phyloP scores from a whole-genome alignment of 306 rosid genomes.

The Pachyrhizus erosus region DNA sequence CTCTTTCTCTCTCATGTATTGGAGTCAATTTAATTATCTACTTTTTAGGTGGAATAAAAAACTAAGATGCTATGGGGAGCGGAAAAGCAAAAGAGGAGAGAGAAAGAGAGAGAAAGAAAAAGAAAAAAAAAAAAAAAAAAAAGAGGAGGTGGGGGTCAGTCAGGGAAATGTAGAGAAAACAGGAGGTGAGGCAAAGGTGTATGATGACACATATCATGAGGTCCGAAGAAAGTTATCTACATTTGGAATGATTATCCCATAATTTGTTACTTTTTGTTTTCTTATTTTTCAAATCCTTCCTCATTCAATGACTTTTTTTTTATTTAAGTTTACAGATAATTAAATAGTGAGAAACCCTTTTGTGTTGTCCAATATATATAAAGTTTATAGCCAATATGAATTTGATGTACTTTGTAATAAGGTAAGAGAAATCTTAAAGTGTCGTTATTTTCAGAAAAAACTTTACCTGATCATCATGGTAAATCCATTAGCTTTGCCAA shows the following conservation, averaged over 20 bases:
- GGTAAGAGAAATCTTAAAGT: not conserved
- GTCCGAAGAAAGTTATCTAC: slow-evolving; percentile 63
- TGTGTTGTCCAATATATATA: not conserved
- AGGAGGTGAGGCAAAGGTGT: slow-evolving; percentile 58
- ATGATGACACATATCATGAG: slow-evolving; percentile 96
- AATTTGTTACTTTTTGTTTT: slow-evolving; percentile 72
- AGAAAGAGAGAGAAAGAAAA: slow-evolving; percentile 4
- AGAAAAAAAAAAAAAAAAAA: slow-evolving; percentile 17
- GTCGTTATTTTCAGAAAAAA: not conserved
- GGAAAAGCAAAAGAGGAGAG: slow-evolving; percentile 69
- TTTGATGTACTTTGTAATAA: not conserved
- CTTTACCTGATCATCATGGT: not conserved
- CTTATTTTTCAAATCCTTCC: slow-evolving; percentile 33
- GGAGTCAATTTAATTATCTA: slow-evolving; percentile 64
- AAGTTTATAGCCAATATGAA: not conserved
- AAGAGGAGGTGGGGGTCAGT: slow-evolving; percentile 24
- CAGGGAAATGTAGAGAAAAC: slow-evolving; percentile 30
- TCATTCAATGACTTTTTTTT: slow-evolving; percentile 37
- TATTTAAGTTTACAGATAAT: not conserved
- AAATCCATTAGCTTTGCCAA: not conserved
- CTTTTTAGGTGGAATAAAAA: slow-evolving; percentile 78
- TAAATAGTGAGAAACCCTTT: slow-evolving; percentile 19
- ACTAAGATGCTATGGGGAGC: slow-evolving; percentile 63
- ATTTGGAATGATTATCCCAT: slow-evolving; percentile 90
- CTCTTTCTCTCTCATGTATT: slow-evolving; percentile 34